A percentile compares a stretch with the other conserved stretches of the same genome.
phyloP scores from a whole-genome alignment of 345 rosid species.

The Citrus maxima region DNA sequence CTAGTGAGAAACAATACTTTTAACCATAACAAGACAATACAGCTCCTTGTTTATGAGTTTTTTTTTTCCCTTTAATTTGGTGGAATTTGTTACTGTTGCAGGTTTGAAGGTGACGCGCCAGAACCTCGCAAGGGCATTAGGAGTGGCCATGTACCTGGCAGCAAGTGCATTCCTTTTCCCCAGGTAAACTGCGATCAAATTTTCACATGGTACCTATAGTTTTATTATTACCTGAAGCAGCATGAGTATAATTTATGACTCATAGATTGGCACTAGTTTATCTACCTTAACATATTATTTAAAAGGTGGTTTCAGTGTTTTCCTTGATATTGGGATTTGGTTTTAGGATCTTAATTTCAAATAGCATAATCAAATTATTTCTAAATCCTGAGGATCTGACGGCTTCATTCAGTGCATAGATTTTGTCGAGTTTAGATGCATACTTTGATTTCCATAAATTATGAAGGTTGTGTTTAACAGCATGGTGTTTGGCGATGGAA shows the following conservation, averaged over 20 bases:
- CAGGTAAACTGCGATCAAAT: conserved; percentile 38
- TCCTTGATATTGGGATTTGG: background rate
- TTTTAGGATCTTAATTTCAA: background rate
- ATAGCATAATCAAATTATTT: background rate
- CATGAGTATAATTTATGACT: background rate
- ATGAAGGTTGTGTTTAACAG: background rate
- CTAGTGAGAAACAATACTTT: background rate
- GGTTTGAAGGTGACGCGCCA: conserved; percentile 90
- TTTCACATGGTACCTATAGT: background rate
- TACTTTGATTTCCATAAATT: background rate
- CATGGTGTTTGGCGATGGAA: background rate
- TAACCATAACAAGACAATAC: background rate
- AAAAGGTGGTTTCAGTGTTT: background rate
- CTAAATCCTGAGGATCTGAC: background rate
- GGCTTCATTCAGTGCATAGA: background rate
- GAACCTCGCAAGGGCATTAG: conserved; percentile 93
- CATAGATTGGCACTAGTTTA: background rate
- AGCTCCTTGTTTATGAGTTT: background rate
- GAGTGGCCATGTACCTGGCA: conserved; percentile 95
- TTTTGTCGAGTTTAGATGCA: background rate
- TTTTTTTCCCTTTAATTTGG: background rate
- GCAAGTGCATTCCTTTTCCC: conserved; percentile 91
- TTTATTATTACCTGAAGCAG: background rate
- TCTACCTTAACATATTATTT: background rate
- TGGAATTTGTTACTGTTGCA: conserved; percentile 22